Evolutionary conservation across 2,329 filamentous ascomycete genomes (phyloP).

Genomic region (Spiromastix sp.): DNA sequence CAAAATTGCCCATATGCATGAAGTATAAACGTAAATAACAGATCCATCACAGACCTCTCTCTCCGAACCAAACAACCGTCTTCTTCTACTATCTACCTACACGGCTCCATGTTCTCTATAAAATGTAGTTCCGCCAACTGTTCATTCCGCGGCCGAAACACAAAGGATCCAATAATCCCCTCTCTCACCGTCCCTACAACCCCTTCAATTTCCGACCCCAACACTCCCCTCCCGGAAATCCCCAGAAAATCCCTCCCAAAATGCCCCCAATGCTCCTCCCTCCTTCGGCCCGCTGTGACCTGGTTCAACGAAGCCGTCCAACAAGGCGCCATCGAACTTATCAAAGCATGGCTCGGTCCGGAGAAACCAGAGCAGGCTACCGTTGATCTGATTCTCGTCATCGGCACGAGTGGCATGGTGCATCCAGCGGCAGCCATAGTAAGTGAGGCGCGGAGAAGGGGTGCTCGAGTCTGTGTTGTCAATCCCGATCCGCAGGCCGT

Average conservation of each 20-base stretch:
- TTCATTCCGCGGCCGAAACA: background rate
- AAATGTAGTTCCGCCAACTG: constrained; percentile 4
- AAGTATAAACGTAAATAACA: background rate
- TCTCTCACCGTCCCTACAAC: constrained; percentile 2
- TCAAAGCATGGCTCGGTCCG: background rate
- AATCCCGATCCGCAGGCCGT: constrained; percentile 1
- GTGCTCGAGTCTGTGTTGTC: constrained; percentile 1
- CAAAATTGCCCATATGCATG: too few relatives aligned
- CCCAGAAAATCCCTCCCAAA: background rate
- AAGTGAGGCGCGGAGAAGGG: background rate
- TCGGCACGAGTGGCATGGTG: constrained; percentile 2
- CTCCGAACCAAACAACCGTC: constrained; percentile 1
- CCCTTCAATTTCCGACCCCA: constrained; percentile 3
- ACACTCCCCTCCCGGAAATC: background rate
- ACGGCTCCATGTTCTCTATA: constrained; percentile 2
- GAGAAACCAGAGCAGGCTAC: background rate
- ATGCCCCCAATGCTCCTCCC: constrained; percentile 1
- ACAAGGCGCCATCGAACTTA: background rate
- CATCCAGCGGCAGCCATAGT: constrained; percentile 1
- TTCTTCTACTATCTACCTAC: constrained; percentile 3
- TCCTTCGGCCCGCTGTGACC: constrained; percentile 2
- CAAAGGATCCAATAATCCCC: constrained; percentile 1
- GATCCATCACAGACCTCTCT: background rate
- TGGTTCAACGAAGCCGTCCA: constrained; percentile 2
- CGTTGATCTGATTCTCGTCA: constrained; percentile 2